Evolutionary conservation across 306 rosid genomes (phyloP), one percentile per base, ranked within the genome.

Genomic region (Fragaria nilgerrensis): DNA sequence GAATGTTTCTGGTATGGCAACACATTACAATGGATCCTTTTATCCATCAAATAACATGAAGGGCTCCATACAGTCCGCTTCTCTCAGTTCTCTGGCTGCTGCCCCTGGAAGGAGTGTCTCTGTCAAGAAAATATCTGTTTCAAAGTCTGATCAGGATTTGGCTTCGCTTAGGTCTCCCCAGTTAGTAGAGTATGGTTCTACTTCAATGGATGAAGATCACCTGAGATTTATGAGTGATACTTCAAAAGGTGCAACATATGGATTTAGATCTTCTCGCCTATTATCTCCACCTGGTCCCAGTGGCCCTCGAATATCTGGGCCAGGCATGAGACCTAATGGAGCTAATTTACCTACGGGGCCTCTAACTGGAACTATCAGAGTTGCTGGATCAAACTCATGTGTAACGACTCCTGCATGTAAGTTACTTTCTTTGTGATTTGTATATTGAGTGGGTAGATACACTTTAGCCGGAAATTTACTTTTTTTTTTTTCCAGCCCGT

Each of bases 131-230:
- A 77, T 96, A 56, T 83, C 96, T 83, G 84, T 88, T 81, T 96
- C 99, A 78, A 96, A 96, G 72, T 96, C 99, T 81, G 99, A 96
- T 67, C 99, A 96, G 86, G 97, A 93, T 90, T 84, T 96, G 85
- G 82, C 93, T 78, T 91, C 98, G 48, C 84, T 90, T 75, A 88
- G 88, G 84, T 96, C 96, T 69, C 90, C 94, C 5, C 89, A 83
- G 75, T 80, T 89, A 17, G 90, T 58, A 71, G 98, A 91, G 82
- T 81, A 78, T 75, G 82, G 88, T 77, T 88, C 96, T 70, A 69
- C 78, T 74, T 73, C 97, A 70, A 78, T 87, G 86, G 98, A 93
- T 78, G 97, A 92, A 82, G 97, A 95, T 61, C 95, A 87, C 74
- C 76, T 71, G 78, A 87, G 89, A 82, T 84, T 81, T 77, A 75